Evolutionary conservation across 1,284 basidiomycete species (phyloP).

Genomic region (Apiotrichum veenhuisii): DNA sequence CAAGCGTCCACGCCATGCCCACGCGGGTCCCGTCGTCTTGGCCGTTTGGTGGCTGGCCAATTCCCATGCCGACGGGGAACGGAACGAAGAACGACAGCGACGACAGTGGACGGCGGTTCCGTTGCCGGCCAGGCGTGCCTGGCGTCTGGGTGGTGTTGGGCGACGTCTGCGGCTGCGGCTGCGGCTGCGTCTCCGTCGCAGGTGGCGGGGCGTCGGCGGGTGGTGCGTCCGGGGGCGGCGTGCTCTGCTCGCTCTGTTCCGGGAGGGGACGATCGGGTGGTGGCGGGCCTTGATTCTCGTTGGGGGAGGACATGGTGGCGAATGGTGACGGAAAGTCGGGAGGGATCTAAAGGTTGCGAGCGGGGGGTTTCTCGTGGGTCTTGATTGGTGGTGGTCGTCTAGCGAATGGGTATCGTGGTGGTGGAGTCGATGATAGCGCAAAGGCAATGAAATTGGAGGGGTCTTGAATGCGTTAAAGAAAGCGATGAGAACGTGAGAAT

Average conservation of each 20-base stretch:
- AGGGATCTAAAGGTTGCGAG: no score
- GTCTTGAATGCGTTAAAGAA: no score
- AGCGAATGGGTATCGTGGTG: no score
- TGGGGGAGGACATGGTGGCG: slow-evolving; percentile 7
- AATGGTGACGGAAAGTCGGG: neutral
- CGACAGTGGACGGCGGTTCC: slow-evolving; percentile 3
- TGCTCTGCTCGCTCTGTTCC: neutral
- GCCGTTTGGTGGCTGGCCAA: neutral
- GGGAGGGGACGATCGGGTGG: slow-evolving; percentile 1
- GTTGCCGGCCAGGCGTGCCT: neutral
- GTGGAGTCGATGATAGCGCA: no score
- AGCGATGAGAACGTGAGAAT: no score
- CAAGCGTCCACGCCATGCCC: slow-evolving; percentile 16
- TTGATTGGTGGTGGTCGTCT: no score
- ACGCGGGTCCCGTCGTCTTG: neutral
- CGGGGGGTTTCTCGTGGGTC: no score
- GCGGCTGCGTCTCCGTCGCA: no score
- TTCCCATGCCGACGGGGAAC: neutral
- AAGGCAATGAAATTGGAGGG: no score
- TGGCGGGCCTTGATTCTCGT: neutral
- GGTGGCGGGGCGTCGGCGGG: no score
- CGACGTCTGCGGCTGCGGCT: neutral
- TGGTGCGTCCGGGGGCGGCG: neutral
- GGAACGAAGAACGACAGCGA: slow-evolving; percentile 8
- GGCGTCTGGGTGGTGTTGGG: neutral